Evolutionary conservation across 345 rosid species (phyloP), one percentile per base, ranked within the genome.

Genomic region (Triadica sebifera): DNA sequence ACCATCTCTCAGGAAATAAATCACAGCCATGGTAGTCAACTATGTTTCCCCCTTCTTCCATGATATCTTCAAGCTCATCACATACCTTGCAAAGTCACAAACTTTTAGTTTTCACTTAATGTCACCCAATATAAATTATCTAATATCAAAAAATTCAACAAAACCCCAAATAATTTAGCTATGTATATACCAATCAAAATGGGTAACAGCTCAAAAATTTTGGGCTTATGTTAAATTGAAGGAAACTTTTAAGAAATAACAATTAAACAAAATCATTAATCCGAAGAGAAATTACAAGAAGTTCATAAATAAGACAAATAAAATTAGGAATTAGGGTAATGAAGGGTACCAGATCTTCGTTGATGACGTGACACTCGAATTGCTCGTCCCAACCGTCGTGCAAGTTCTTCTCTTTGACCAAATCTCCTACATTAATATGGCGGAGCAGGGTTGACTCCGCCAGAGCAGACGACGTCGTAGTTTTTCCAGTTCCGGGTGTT

Each of bases 21-120:
- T 95, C 93, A 12, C 97, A 91, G 46, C 99, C 94, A 57, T 93
- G 98, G 78, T 95, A 93, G 70, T 93, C 99, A 71, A 91, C 93
- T 11, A 93, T 87, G 80, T 75, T 89, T 8, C 99, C 99, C 9
- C 98, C 97, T 86, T 78, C 85, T 53, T 79, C 88, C 97, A 95
- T 95, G 13, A 79, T 34, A 75, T 89, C 96, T 80, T 94, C 99
- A 24, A 94, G 87, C 81, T 91, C 99, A 85, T 94, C 99, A 75
- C 90, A 87, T 25, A 93, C 97, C 98, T 95, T 10, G 52, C 69
- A 74, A 65, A 29, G 80, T 53, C 46, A 69, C 7, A 64, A 67
- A 76, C 29, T 17, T 63, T 34, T 19, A 25, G 12, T 1, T 68
- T 47, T 50, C 70, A 37, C 60, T 64, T 17, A 11, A 50, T 24